Evolutionary conservation across 306 rosid species (phyloP), one percentile per base, ranked within the genome.

Genomic region (Dicorynia guianensis): DNA sequence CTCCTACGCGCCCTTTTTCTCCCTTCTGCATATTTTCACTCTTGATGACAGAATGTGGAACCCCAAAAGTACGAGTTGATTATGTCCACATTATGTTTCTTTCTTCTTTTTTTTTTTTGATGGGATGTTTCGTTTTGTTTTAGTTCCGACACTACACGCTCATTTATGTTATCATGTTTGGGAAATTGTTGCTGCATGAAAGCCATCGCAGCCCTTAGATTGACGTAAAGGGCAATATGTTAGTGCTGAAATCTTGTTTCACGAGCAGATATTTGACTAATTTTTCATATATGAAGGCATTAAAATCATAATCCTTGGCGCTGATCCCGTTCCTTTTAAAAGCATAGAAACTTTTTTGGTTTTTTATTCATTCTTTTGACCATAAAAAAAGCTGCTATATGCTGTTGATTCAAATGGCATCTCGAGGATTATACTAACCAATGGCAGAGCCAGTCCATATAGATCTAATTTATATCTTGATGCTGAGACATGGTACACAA

Each of bases 281-380:
- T 49, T 68, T 58, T 18, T 34, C 17, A 59, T 30, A 49, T n/a
- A 7, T 43, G 12, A 18, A 4, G 38, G 71, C 8, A 1, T 50
- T 6, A 79, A 12, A 15, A 47, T 46, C 76, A 69, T 69, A 43
- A 74, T 6, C 7, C 42, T 40, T 74, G 80, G 75, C 81, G 61
- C 40, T 69, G 63, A 78, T 83, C 71, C 59, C 55, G 83, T 64
- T 56, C 19, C 55, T 63, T 70, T 61, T 12, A 11, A 59, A 59
- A 69, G 43, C 17, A 35, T 25, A 40, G 8, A 11, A 57, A 59
- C 69, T 65, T 59, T 72, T 17, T 40, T 43, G 19, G 64, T 54
- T 77, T 67, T 60, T 19, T 35, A 34, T 57, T 61, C 34, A 15
- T 36, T 60, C 65, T 69, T 75, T 74, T 74, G 71, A 74, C 83